Evolutionary conservation across 1,139 yeast genomes (phyloP), one percentile per base, ranked within the genome.

Genomic region (Ogataea hybrid): DNA sequence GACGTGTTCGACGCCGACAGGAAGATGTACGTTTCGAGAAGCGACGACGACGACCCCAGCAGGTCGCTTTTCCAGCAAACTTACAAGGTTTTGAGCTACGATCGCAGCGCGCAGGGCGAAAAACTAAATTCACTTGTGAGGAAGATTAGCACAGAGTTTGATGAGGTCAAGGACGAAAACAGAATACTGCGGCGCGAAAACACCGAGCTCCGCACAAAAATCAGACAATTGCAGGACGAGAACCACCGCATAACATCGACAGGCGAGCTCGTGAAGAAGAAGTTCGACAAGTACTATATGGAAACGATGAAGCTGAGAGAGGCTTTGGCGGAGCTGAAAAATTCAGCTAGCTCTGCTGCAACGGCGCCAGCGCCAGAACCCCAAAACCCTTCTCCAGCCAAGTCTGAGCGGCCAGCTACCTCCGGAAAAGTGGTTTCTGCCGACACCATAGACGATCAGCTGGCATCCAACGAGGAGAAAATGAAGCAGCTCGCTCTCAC

Each of bases 1-100:
- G 59, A 55, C 27, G 37, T 56, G 21, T 52, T 50, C 36, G 49
- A 50, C 32, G 43, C 51, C 6, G 56, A 56, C 23, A 43, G 38
- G 28, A 43, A 42, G 20, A 33, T 21, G 16, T 46, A 46, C 23
- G 34, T 51, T 15, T 21, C 29, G 22, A 15, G 32, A 21, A 17
- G 17, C 25, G 44, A 45, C 25, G 46, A 48, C 12, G 47, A 47
- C n/a, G 53, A 47, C 15, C 36, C 47, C 14, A 43, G 54, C 11
- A 49, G 48, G 18, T 46, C 51, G 11, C 39, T 56, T 17, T 44
- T 49, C 18, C 50, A 51, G 15, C 54, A 51, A 32, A 53, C 61
- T 6, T 54, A 50, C 41, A 55, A 53, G 40, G 45, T 51, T 10
- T 43, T 58, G n/a, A 50, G 49, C 9, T 50, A 47, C 10, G 38